phyloP scores from a whole-genome alignment of 148 eudicot species.

The Rhododendron henanense region DNA sequence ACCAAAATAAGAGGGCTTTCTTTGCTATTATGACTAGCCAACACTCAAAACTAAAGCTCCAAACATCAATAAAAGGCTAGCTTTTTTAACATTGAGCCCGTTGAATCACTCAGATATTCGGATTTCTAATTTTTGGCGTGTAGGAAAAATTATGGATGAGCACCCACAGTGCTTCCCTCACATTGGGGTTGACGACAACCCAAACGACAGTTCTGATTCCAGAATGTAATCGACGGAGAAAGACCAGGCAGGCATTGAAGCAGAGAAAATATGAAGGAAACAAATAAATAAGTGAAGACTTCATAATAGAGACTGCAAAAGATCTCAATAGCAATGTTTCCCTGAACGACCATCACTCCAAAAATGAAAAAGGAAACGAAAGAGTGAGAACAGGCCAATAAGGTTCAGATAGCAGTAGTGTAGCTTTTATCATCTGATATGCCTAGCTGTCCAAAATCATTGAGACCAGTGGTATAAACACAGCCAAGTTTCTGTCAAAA shows the following conservation, averaged over 20 bases:
- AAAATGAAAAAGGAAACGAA: neutral
- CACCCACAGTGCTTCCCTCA: no score
- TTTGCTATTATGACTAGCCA: no score
- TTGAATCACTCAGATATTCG: no score
- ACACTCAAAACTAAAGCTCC: no score
- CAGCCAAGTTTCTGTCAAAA: conserved; percentile 72
- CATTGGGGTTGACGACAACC: neutral
- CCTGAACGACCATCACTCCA: neutral
- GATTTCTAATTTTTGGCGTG: no score
- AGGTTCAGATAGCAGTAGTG: conserved; percentile 34
- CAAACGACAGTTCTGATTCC: neutral
- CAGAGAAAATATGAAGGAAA: neutral
- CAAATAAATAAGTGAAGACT: neutral
- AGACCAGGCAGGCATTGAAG: neutral
- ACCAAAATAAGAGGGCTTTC: no score
- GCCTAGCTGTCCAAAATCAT: conserved; percentile 96
- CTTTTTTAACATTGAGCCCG: no score
- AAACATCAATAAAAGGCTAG: no score
- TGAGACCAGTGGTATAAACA: conserved; percentile 90
- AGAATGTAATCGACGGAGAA: neutral
- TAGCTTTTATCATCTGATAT: conserved; percentile 57
- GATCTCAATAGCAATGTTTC: neutral
- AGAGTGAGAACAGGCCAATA: neutral
- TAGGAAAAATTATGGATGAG: no score
- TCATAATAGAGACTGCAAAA: neutral